phyloP scores from a whole-genome alignment of 192 early-diverging fungal species.

The Linnemannia schmuckeri region DNA sequence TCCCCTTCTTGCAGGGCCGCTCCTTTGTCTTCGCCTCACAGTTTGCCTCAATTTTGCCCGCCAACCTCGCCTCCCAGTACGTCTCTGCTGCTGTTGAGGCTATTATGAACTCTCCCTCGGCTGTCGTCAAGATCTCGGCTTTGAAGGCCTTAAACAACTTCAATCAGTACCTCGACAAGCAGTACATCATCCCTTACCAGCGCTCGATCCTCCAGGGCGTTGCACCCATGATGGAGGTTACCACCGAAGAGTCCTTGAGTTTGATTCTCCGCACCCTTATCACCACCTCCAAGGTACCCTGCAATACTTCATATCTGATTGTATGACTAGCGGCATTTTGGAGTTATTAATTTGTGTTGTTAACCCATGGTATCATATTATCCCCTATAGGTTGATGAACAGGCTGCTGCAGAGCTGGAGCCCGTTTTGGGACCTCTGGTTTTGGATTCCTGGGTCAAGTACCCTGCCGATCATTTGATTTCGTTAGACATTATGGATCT shows the following conservation, averaged over 20 bases:
- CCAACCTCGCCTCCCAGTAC: conserved; percentile 76
- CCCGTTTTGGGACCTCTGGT: conserved; percentile 77
- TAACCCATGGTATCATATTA: neutral
- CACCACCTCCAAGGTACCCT: conserved; percentile 69
- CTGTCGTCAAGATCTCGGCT: conserved; percentile 79
- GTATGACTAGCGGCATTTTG: neutral
- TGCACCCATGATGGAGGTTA: conserved; percentile 65
- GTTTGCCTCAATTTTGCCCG: conserved; percentile 80
- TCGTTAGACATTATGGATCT: conserved; percentile 82
- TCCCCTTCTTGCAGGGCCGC: conserved; percentile 91
- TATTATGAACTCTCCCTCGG: conserved; percentile 63
- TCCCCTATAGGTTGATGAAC: conserved; percentile 70
- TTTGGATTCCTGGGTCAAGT: conserved; percentile 82
- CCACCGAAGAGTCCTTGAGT: conserved; percentile 75
- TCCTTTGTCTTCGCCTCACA: conserved; percentile 89
- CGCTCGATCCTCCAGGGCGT: conserved; percentile 72
- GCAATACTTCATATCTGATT: neutral
- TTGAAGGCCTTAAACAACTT: conserved; percentile 76
- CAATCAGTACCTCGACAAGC: conserved; percentile 63
- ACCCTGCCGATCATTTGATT: conserved; percentile 85
- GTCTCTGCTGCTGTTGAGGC: conserved; percentile 83
- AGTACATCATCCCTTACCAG: conserved; percentile 69
- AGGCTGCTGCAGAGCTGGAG: conserved; percentile 81
- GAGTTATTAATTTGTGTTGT: neutral
- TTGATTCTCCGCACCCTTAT: conserved; percentile 78